phyloP scores from a whole-genome alignment of 331 rosid genomes.

The Malus hybrid region DNA sequence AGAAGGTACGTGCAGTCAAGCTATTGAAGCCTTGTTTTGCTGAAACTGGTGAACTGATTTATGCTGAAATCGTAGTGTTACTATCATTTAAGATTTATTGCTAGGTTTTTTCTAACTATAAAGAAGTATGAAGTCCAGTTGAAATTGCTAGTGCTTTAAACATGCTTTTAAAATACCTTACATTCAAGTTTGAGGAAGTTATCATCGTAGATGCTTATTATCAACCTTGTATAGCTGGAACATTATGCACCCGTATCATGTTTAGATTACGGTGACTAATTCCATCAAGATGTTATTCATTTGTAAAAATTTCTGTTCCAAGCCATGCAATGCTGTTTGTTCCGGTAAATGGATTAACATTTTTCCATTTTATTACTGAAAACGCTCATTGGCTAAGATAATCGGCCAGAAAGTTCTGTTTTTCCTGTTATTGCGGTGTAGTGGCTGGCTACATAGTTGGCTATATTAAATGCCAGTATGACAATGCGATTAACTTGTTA shows the following conservation, averaged over 20 bases:
- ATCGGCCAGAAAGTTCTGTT: neutral
- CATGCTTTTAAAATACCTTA: neutral
- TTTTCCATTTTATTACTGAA: neutral
- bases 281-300: neutral
- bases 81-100: neutral
- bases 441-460: neutral
- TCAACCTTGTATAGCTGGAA: neutral
- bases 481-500: neutral
- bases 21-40: neutral
- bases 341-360: neutral
- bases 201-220: neutral
- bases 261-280: neutral
- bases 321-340: neutral
- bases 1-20: constrained; percentile 34
- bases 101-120: neutral
- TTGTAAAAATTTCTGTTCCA: neutral
- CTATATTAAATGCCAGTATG: neutral
- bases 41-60: neutral
- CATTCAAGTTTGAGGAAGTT: neutral
- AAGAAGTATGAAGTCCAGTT: neutral
- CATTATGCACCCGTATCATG: neutral
- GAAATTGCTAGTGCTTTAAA: neutral
- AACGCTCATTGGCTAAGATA: neutral
- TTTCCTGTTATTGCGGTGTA: neutral
- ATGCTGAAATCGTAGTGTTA: neutral